Evolutionary conservation across 257 asterid genomes (phyloP), one percentile per base, ranked within the genome.

Genomic region (Forsythia suspensa): DNA sequence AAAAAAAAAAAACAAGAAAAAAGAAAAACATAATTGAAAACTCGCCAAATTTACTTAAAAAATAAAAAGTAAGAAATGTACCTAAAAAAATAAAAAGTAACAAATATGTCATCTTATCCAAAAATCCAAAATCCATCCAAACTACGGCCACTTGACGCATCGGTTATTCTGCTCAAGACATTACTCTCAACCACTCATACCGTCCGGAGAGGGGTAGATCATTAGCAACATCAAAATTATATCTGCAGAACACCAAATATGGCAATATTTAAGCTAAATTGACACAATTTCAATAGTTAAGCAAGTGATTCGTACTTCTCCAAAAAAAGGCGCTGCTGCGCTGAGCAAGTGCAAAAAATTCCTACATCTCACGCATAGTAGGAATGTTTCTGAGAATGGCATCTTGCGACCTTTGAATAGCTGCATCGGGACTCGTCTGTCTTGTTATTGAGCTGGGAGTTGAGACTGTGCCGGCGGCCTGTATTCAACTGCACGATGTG

Each of bases 331-430:
- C 73, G 85, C 76, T 82, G 92, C 20, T 87, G 89, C 13, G 84
- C 85, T 92, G 96, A 6, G 82, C 84, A 63, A 44, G 81, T 65
- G 86, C 65, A 38, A 92, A 88, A 78, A 93, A 90, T 0, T 91
- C 97, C 43, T 93, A 94, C 73, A 93, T 77, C 80, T 91, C 97
- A 43, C 74, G 82, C 0, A 82, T 68, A 18, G 94, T 74, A 70
- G 92, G 94, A 52, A 82, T 75, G 48, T 69, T 84, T 77, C 81
- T 82, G 4, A 69, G 83, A 46, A 76, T 76, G 61, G 84, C 80
- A 83, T 73, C 78, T 73, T 77, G 86, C 80, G 76, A 70, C 78
- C 82, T 85, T 55, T 70, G 85, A 81, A 74, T 84, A 71, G 81
- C 74, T 37, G 75, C 77, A 48, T 71, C 57, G 46, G 76, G 73